phyloP scores from a whole-genome alignment of 805 yeast genomes.

The Hanseniaspora thailandica region DNA sequence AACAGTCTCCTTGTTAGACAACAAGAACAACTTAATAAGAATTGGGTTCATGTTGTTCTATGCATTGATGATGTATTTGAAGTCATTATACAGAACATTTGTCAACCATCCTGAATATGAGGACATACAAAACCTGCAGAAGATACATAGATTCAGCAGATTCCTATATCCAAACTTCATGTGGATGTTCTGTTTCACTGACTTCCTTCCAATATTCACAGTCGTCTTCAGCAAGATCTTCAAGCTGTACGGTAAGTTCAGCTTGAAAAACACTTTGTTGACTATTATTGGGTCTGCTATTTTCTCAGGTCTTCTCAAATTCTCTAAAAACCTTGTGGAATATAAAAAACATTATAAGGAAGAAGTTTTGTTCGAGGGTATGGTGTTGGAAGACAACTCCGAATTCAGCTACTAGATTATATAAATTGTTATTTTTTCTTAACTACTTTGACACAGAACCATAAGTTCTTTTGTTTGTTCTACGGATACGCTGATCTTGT shows the following conservation, averaged over 20 bases:
- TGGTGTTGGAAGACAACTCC: slow-evolving; percentile 9
- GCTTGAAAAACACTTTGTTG: background rate
- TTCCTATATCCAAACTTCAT: background rate
- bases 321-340: background rate
- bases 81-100: background rate
- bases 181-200: slow-evolving; percentile 2
- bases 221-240: no score
- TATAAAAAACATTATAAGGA: slow-evolving; percentile 9
- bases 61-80: background rate
- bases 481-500: background rate
- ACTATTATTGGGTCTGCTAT: background rate
- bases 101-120: background rate
- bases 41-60: background rate
- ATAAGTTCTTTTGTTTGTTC: background rate
- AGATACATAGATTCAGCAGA: background rate
- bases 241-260: background rate
- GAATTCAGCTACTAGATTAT: background rate
- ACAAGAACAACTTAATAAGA: background rate
- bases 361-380: slow-evolving; percentile 10
- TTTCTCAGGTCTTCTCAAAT: background rate
- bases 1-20: background rate
- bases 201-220: background rate
- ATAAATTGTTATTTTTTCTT: background rate
- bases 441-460: background rate
- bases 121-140: background rate